These are phyloP conservation scores for Brettanomyces bruxellensis DNA, from an alignment of 805 yeast species.

Conservation along the genomic window DNA sequence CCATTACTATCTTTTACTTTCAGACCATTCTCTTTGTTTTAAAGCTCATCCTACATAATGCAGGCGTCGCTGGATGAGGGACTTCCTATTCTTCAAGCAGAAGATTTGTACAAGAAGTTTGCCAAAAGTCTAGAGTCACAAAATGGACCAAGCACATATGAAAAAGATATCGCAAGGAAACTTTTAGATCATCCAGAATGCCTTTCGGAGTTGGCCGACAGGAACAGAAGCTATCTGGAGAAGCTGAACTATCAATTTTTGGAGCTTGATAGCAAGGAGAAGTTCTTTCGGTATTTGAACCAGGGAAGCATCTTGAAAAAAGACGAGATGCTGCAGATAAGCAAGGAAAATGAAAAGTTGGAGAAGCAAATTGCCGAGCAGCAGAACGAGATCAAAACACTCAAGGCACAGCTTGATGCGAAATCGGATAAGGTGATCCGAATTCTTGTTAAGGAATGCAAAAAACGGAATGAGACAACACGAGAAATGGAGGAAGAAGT, in stretches of 20 bases:
- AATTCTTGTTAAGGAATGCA: slow-evolving; percentile 22
- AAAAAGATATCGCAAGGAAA: slow-evolving; percentile 2
- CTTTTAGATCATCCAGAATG: slow-evolving; percentile 19
- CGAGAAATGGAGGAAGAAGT: slow-evolving; percentile 12
- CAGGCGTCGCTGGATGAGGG: neutral
- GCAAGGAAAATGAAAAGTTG: slow-evolving; percentile 10
- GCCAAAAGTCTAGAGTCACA: neutral
- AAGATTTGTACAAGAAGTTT: slow-evolving; percentile 2
- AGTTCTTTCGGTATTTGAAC: slow-evolving; percentile 47
- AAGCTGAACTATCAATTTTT: slow-evolving; percentile 55
- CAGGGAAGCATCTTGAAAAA: slow-evolving; percentile 20
- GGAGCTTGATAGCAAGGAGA: slow-evolving; percentile 66
- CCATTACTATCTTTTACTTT: too few species aligned
- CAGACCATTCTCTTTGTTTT: neutral
- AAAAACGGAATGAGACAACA: slow-evolving; percentile 19
- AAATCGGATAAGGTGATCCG: slow-evolving; percentile 14
- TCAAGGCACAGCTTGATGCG: slow-evolving; percentile 11
- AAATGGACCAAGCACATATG: neutral
- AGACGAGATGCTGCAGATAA: slow-evolving; percentile 14
- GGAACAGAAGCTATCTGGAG: slow-evolving; percentile 35
- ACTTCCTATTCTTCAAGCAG: slow-evolving; percentile 4
- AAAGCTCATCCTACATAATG: neutral
- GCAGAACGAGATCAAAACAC: slow-evolving; percentile 10
- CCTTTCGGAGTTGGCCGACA: slow-evolving; percentile 27
- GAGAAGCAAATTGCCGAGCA: slow-evolving; percentile 7